A percentile compares a stretch with the other conserved stretches of the same genome.
Conservation (phyloP, 1,284 basidiomycete genomes). For the Microbotryum lychnidis-dioicae region DNA sequence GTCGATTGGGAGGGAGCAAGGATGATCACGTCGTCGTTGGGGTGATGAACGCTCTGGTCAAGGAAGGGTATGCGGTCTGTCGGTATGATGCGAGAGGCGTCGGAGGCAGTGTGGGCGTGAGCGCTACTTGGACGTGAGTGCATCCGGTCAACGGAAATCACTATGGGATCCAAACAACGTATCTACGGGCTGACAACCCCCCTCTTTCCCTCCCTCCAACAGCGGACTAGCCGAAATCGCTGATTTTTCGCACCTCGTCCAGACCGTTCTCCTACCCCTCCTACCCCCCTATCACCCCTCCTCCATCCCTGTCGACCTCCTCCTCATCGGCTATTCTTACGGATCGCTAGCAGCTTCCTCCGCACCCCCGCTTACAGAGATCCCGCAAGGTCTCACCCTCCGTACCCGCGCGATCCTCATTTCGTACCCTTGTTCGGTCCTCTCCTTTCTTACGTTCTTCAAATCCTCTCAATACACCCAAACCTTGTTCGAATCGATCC, state of each 20-base stretch:
- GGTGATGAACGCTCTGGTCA: conserved; percentile 4
- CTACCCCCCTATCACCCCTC: conserved; percentile 41
- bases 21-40: conserved; percentile 24
- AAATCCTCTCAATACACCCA: conserved; percentile 48
- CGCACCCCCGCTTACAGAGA: conserved; percentile 45
- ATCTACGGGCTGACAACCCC: neutral
- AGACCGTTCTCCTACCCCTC: conserved; percentile 49
- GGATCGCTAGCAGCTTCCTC: conserved; percentile 62
- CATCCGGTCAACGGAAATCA: neutral
- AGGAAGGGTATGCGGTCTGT: conserved; percentile 51
- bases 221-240: conserved; percentile 58
- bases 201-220: neutral
- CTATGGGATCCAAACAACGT: no score
- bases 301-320: conserved; percentile 25
- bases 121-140: conserved; percentile 50
- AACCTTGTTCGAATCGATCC: conserved; percentile 49
- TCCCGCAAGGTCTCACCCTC: conserved; percentile 30
- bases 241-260: conserved; percentile 56
- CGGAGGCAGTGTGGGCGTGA: conserved; percentile 55
- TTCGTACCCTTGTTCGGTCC: conserved; percentile 65
- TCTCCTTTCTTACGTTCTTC: conserved; percentile 58
- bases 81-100: conserved; percentile 67
- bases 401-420: conserved; percentile 58
- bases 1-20: conserved; percentile 24
- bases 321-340: conserved; percentile 50